A percentile compares a stretch with the other conserved stretches of the same genome.
Evolutionary conservation across 2,329 filamentous ascomycete genomes (phyloP).

Genomic region (Pseudogymnoascus pannorum): DNA sequence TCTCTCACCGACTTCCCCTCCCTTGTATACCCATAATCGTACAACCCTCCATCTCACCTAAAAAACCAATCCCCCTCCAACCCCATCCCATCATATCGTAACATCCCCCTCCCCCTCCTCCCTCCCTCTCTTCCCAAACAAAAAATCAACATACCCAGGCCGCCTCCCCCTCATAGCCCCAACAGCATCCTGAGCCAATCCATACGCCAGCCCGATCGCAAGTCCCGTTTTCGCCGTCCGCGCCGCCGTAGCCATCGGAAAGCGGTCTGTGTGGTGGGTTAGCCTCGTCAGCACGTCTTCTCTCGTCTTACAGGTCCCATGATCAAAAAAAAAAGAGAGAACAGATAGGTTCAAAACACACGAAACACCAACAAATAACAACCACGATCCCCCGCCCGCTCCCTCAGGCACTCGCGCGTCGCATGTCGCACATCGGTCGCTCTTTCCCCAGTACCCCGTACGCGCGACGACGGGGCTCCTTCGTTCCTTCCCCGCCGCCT

Average conservation of each 20-base stretch:
- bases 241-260: conserved; percentile 69
- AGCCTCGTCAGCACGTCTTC: conserved; percentile 13
- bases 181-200: conserved; percentile 70
- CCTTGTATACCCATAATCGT: neutral
- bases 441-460: too few relatives aligned
- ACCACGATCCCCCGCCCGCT: too few relatives aligned
- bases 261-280: conserved; percentile 52
- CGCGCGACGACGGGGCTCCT: too few relatives aligned
- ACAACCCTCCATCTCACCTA: conserved; percentile 3
- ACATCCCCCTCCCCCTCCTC: neutral
- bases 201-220: conserved; percentile 70
- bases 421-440: too few relatives aligned
- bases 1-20: too few relatives aligned
- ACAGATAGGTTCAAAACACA: too few relatives aligned
- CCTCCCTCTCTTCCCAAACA: conserved; percentile 40
- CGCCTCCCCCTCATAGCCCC: conserved; percentile 62
- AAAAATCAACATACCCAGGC: conserved; percentile 67
- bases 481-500: too few relatives aligned
- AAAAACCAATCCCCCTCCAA: too few relatives aligned
- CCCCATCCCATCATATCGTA: neutral
- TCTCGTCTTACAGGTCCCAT: too few relatives aligned
- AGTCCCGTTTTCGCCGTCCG: conserved; percentile 75
- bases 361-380: too few relatives aligned
- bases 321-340: neutral
- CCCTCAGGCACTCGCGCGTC: neutral